Conservation (phyloP, 345 rosid species). For the Diplotaxis tenuifolia region DNA sequence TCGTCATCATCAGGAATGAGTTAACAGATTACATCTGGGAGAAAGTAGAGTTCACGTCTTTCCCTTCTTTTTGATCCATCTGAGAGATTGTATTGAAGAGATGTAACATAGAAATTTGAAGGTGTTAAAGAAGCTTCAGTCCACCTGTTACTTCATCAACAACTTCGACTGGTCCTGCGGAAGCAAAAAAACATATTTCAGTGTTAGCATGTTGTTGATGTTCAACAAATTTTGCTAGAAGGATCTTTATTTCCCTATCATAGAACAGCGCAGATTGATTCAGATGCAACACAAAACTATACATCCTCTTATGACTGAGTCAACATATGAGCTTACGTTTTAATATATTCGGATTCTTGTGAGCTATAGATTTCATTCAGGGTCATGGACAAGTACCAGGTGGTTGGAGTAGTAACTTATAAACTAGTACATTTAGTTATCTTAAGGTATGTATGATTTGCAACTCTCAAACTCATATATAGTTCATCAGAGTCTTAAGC, state of each 20-base stretch:
- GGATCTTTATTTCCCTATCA: neutral
- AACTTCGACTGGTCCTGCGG: conserved; percentile 82
- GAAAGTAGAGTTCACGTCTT: conserved; percentile 5
- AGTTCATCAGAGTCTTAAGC: neutral
- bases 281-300: neutral
- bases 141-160: conserved; percentile 95
- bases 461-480: conserved; percentile 9
- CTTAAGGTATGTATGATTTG: neutral
- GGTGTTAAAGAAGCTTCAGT: conserved; percentile 66
- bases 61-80: conserved; percentile 21
- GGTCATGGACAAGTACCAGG: neutral
- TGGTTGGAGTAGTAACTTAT: conserved; percentile 11
- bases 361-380: conserved; percentile 16
- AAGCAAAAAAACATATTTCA: conserved; percentile 5
- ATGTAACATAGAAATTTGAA: neutral
- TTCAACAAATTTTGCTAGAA: neutral
- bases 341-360: neutral
- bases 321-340: neutral
- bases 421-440: neutral
- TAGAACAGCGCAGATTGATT: conserved; percentile 4
- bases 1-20: conserved; percentile 39
- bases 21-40: neutral
- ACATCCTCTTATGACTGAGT: neutral
- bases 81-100: conserved; percentile 10
- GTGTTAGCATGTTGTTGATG: neutral